Evolutionary conservation across 164 flowering plant genomes (phyloP).

Genomic region (Vitis riparia): DNA sequence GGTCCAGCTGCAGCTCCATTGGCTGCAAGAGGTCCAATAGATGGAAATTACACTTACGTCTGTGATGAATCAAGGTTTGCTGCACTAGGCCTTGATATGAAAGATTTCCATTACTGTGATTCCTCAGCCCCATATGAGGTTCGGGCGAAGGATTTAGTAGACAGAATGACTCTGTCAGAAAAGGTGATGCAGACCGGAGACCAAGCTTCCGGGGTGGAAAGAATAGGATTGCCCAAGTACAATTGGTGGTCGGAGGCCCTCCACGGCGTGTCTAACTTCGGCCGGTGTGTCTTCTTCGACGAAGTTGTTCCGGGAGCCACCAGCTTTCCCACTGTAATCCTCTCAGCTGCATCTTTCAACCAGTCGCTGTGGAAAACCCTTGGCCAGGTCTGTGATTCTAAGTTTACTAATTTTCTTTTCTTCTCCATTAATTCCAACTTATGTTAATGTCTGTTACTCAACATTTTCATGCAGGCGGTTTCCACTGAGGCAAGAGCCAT

Average conservation of each 20-base stretch:
- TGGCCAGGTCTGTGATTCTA: slow-evolving; percentile 16
- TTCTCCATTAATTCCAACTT: no score
- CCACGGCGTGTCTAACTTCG: slow-evolving; percentile 35
- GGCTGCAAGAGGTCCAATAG: no score
- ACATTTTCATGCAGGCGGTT: slow-evolving; percentile 9
- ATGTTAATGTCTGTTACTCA: no score
- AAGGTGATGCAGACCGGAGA: slow-evolving; percentile 18
- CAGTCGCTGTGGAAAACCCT: slow-evolving; percentile 29
- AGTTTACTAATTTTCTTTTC: no score
- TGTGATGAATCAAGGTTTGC: no score
- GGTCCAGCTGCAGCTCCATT: no score
- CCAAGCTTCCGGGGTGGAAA: slow-evolving; percentile 9
- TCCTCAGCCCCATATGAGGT: background rate
- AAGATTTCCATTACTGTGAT: slow-evolving; percentile 7
- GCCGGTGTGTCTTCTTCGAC: slow-evolving; percentile 3
- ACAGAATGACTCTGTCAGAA: slow-evolving; percentile 15
- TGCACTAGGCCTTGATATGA: background rate
- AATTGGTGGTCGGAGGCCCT: slow-evolving; percentile 42
- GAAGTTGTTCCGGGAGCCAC: slow-evolving; percentile 28
- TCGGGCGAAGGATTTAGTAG: slow-evolving; percentile 23
- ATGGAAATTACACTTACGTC: no score
- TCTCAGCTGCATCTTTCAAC: slow-evolving; percentile 33
- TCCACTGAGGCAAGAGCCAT: slow-evolving; percentile 23
- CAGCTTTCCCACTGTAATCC: slow-evolving; percentile 32
- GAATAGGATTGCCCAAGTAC: slow-evolving; percentile 21